Evolutionary conservation across 1,139 yeast genomes (phyloP).

Genomic region (Trichomonascaceae sp.): DNA sequence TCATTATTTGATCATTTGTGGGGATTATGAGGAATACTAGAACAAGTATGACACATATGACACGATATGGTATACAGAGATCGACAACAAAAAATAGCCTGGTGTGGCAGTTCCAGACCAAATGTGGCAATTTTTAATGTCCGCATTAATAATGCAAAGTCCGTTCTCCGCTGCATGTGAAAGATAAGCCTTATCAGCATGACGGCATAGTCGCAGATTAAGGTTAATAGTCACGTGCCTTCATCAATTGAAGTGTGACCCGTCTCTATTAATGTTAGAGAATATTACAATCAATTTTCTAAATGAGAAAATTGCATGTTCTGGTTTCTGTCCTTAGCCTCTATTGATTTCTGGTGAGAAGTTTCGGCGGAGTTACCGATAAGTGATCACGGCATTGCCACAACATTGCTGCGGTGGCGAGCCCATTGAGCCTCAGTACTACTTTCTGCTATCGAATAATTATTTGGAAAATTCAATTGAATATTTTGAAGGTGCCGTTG

Average conservation of each 20-base stretch:
- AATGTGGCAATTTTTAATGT: neutral
- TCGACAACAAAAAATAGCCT: neutral
- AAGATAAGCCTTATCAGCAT: neutral
- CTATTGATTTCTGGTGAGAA: neutral
- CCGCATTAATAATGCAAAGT: neutral
- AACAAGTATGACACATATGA: neutral
- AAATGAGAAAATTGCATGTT: neutral
- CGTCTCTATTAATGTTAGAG: neutral
- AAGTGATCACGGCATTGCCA: neutral
- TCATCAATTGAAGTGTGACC: neutral
- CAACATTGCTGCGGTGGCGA: neutral
- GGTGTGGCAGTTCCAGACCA: neutral
- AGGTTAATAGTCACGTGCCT: neutral
- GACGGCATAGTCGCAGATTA: neutral
- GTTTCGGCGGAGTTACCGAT: neutral
- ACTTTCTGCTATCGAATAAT: neutral
- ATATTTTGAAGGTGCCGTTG: neutral
- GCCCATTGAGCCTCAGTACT: neutral
- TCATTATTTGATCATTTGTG: neutral
- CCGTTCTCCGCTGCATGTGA: neutral
- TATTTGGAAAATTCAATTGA: neutral
- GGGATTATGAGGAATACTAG: neutral
- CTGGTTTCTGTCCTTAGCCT: neutral
- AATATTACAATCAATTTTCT: neutral
- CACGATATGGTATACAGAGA: neutral